Percentiles rank a stretch among this genome's conserved stretches.
phyloP scores from a whole-genome alignment of 2,329 filamentous ascomycete genomes.

The Venturia asperata region DNA sequence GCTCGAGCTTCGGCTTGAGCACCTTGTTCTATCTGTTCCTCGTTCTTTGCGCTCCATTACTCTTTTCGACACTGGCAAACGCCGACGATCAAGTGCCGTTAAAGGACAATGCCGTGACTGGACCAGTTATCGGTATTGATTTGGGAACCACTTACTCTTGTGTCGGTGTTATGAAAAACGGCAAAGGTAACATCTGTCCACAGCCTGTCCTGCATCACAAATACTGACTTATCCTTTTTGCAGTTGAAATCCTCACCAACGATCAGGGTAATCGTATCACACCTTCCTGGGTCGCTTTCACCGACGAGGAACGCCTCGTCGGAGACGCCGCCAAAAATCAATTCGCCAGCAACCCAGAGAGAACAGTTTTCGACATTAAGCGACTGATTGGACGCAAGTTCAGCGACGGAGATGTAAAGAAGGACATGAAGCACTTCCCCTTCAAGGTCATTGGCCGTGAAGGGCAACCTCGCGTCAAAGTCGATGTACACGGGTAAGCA shows the following conservation, averaged over 20 bases:
- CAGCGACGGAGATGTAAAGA: constrained; percentile 69
- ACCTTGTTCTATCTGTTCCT: constrained; percentile 87
- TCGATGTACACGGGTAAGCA: constrained; percentile 21
- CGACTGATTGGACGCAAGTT: constrained; percentile 47
- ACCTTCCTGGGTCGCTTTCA: constrained; percentile 83
- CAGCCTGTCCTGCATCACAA: not conserved
- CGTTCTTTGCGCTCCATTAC: constrained; percentile 75
- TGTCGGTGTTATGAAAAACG: constrained; percentile 37
- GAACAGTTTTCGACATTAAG: constrained; percentile 45
- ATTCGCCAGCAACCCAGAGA: constrained; percentile 42
- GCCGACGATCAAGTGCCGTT: constrained; percentile 62
- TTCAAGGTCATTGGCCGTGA: constrained; percentile 88
- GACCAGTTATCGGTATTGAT: constrained; percentile 33
- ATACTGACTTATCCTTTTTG: constrained; percentile 17
- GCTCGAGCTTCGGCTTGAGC: constrained; percentile 74
- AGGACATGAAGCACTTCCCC: constrained; percentile 96
- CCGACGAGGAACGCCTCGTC: constrained; percentile 91
- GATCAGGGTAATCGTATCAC: constrained; percentile 32
- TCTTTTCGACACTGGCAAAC: constrained; percentile 62
- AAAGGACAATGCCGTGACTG: constrained; percentile 50
- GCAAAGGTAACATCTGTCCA: constrained; percentile 20
- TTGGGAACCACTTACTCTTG: constrained; percentile 33
- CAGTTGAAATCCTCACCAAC: constrained; percentile 40
- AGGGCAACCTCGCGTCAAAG: constrained; percentile 63
- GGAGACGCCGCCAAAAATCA: constrained; percentile 66